These are phyloP conservation scores for Eleusine coracana DNA, from an alignment of 176 grass and related monocot genomes.

Conservation along the genomic window DNA sequence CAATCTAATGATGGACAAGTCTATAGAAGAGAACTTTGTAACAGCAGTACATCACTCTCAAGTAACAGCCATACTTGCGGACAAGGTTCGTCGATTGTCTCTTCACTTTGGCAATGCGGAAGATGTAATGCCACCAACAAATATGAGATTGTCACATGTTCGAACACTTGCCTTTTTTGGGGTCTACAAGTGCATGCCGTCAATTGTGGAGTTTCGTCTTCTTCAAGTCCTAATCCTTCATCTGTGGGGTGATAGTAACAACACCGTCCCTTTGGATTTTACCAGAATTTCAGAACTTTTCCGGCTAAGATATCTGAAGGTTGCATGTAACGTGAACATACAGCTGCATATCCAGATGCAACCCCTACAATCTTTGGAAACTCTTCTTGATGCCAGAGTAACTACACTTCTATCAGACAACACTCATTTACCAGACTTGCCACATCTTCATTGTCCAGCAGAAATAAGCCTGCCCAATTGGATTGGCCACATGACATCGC, in stretches of 20 bases:
- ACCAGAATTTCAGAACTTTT: constrained; percentile 4
- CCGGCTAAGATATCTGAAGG: constrained; percentile 31
- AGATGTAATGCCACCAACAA: not conserved
- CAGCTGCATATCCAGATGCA: not conserved
- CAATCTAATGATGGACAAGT: not conserved
- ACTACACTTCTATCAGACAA: not conserved
- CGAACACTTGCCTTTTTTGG: constrained; percentile 26
- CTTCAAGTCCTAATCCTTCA: constrained; percentile 35
- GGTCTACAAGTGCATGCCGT: constrained; percentile 6
- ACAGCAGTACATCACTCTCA: constrained; percentile 21
- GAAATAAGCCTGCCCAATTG: constrained; percentile 15
- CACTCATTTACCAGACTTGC: not conserved
- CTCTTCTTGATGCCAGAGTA: constrained; percentile 23
- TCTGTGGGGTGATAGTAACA: not conserved
- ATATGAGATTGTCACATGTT: constrained; percentile 29
- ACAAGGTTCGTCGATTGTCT: constrained; percentile 37
- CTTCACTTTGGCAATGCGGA: constrained; percentile 32
- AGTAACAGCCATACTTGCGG: not conserved
- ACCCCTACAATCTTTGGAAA: constrained; percentile 18
- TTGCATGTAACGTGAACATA: constrained; percentile 14
- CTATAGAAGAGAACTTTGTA: constrained; percentile 23
- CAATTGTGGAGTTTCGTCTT: not conserved
- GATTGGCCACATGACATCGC: constrained; percentile 14
- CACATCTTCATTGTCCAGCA: not conserved
- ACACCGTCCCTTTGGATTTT: not conserved